Percentiles rank a stretch among this genome's conserved stretches.
These are phyloP conservation scores for Rhizopus arrhizus DNA, from an alignment of 371 early-diverging fungal species.

Conservation along the genomic window DNA sequence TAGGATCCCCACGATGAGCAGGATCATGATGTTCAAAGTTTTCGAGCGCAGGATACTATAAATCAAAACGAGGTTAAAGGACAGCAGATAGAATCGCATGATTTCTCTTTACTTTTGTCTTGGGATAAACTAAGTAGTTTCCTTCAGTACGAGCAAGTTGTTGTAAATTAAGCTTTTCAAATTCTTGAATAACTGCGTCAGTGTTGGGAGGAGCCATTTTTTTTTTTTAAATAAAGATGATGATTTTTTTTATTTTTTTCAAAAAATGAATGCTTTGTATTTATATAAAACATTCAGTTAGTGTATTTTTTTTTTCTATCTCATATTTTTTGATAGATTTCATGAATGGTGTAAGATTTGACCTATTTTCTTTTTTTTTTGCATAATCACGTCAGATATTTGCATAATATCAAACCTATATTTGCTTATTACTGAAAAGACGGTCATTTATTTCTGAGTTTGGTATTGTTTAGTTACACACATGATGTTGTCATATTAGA, in stretches of 20 bases:
- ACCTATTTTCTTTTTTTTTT: neutral
- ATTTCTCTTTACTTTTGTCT: constrained; percentile 29
- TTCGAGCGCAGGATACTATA: constrained; percentile 41
- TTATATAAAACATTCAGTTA: neutral
- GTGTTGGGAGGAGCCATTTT: constrained; percentile 32
- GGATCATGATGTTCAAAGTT: constrained; percentile 42
- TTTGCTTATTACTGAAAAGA: no score
- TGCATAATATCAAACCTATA: neutral
- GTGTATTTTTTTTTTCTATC: neutral
- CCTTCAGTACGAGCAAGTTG: constrained; percentile 44
- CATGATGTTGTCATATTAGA: no score
- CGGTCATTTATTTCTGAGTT: no score
- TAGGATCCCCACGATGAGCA: constrained; percentile 59
- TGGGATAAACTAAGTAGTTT: constrained; percentile 41
- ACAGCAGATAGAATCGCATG: neutral
- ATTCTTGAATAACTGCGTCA: constrained; percentile 32
- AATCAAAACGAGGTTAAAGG: neutral
- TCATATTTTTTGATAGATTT: no score
- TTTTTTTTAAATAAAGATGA: neutral
- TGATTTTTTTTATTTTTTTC: constrained; percentile 2
- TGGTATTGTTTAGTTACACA: no score
- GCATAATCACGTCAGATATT: neutral
- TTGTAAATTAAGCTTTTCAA: constrained; percentile 42
- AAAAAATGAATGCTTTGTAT: neutral
- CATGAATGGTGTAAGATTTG: neutral